A percentile compares a stretch with the other conserved stretches of the same genome.
Evolutionary conservation across 1,284 basidiomycete genomes (phyloP).

Genomic region (Trametes versicolor): DNA sequence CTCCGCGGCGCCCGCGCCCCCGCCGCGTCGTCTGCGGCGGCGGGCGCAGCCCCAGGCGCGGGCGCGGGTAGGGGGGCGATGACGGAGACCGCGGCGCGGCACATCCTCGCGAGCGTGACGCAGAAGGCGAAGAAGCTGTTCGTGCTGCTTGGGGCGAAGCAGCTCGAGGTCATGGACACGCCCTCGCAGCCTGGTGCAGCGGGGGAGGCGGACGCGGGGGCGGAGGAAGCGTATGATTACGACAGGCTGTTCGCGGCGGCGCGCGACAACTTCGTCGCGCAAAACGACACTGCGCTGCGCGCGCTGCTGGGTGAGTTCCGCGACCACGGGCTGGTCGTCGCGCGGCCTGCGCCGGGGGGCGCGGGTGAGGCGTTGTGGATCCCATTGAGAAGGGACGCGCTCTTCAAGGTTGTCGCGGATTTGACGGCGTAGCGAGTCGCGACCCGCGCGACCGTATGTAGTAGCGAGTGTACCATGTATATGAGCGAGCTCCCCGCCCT

Average conservation of each 20-base stretch:
- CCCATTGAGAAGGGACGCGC: constrained; percentile 77
- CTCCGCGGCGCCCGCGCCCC: constrained; percentile 29
- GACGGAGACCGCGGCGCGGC: constrained; percentile 83
- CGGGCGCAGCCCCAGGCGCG: constrained; percentile 44
- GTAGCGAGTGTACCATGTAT: background rate
- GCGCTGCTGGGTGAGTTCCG: constrained; percentile 88
- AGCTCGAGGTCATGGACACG: constrained; percentile 63
- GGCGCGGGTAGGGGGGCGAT: constrained; percentile 53
- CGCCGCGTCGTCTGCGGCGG: constrained; percentile 32
- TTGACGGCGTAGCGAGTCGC: constrained; percentile 35
- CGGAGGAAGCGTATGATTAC: constrained; percentile 65
- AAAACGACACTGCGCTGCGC: constrained; percentile 84
- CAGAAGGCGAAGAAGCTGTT: constrained; percentile 87
- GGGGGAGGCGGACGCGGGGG: constrained; percentile 42
- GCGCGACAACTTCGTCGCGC: constrained; percentile 85
- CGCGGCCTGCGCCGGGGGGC: constrained; percentile 44
- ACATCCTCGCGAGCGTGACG: constrained; percentile 88
- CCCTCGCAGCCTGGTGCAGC: constrained; percentile 32
- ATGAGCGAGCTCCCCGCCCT: background rate
- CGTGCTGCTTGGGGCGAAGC: constrained; percentile 69
- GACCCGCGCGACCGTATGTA: background rate
- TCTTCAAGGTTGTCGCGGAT: constrained; percentile 48
- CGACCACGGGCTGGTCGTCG: constrained; percentile 86
- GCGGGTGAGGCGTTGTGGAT: constrained; percentile 77
- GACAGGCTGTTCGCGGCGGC: constrained; percentile 72